Conservation (phyloP, 1,139 yeast genomes). For the Debaryomycetaceae sp. region DNA sequence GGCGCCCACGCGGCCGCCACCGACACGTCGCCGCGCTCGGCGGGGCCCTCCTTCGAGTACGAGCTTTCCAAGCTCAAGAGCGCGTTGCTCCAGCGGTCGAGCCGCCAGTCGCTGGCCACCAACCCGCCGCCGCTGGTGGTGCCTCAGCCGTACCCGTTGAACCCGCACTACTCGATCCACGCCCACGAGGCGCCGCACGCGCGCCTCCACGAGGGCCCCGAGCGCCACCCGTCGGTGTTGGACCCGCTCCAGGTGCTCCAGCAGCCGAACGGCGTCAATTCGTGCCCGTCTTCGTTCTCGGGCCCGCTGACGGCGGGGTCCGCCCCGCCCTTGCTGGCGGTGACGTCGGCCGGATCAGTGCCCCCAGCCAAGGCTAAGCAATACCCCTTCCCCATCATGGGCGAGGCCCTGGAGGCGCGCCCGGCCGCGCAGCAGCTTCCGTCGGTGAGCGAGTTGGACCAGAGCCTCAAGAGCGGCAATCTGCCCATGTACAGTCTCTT, state of each 20-base stretch:
- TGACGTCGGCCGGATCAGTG: too few relatives aligned
- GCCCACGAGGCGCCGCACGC: conserved; percentile 7
- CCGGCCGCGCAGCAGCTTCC: conserved; percentile 15
- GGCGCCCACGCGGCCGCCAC: conserved; percentile 10
- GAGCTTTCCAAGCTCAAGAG: conserved; percentile 8
- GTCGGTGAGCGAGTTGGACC: conserved; percentile 36
- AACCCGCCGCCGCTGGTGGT: conserved; percentile 13
- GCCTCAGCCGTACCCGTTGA: conserved; percentile 35
- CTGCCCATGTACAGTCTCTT: conserved; percentile 12
- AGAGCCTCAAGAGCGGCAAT: conserved; percentile 19
- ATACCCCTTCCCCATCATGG: conserved; percentile 12
- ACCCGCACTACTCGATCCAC: conserved; percentile 32
- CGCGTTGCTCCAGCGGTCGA: conserved; percentile 8
- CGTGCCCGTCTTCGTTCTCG: too few relatives aligned
- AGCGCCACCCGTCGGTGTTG: conserved; percentile 26
- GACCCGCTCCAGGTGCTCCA: conserved; percentile 32
- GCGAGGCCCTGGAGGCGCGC: conserved; percentile 5
- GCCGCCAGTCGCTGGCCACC: conserved; percentile 7
- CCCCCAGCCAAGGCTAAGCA: conserved; percentile 9
- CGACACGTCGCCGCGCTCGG: conserved; percentile 15
- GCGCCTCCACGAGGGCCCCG: conserved; percentile 6
- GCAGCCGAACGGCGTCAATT: too few relatives aligned
- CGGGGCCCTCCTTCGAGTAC: conserved; percentile 8
- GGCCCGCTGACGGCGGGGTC: too few relatives aligned
- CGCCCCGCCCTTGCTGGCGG: too few relatives aligned